Evolutionary conservation across 768 basidiomycete species (phyloP), one percentile per base, ranked within the genome.

Genomic region (Chiua virens): DNA sequence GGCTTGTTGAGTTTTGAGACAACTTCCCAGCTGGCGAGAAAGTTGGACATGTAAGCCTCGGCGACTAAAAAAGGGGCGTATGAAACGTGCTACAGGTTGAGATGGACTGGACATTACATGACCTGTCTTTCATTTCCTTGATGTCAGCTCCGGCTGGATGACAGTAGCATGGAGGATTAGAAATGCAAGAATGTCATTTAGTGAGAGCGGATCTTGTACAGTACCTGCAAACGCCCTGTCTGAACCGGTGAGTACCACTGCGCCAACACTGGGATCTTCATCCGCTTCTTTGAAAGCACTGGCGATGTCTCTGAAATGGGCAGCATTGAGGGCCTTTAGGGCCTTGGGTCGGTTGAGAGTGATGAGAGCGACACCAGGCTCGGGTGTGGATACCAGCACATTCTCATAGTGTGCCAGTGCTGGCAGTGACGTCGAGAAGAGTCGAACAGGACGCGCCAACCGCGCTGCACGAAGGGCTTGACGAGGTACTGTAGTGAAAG

Each of bases 41-140:
- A 98, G 65, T 86, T 86, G 68, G 77, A 81, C 66, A 83, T 82
- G 78, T 92, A 98, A 2, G 85, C 92, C 51, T 95, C 90, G n/a
- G 87, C 75, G 64, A 85, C 92, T 93, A 63, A 22, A 28, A 37
- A 21, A 17, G 14, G 21, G 42, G 20, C 11, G 27, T 25, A 7
- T 49, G 40, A 52, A 21, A 4, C 21, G 50, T 10, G 42, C 8
- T 10, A 34, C n/a, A 25, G 15, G 5, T 2, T 11, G 18, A 14
- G 9, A 32, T 10, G 28, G 15, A 20, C 6, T 10, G 14, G 23
- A 71, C 82, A n/a, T 64, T 62, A 93, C 92, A 97, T 52, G 85
- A 75, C 72, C 94, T 94, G 73, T 95, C 91, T 71, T 93, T 94
- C 96, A 98, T 98, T 73, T 98, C 94, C 74, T 97, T 98, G 73